phyloP scores from a whole-genome alignment of 163 green algal species.

The Scenedesmus sp. region DNA sequence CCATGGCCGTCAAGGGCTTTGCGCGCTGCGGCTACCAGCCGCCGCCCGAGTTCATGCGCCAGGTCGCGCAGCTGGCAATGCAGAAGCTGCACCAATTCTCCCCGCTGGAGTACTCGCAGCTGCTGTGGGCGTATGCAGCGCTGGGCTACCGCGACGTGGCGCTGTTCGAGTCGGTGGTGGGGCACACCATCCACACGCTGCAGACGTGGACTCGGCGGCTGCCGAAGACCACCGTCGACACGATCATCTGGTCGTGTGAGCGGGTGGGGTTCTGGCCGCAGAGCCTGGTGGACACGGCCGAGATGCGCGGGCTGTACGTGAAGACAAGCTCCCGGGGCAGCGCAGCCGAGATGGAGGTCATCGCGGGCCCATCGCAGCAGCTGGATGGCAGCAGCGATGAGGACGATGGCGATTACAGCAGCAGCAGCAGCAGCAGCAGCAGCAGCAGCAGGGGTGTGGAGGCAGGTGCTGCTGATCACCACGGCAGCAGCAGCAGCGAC shows the following conservation, averaged over 20 bases:
- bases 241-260: constrained; percentile 32
- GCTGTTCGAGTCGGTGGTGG: constrained; percentile 49
- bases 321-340: constrained; percentile 3
- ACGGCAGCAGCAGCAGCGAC: background rate
- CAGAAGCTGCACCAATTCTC: constrained; percentile 50
- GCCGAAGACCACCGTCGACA: constrained; percentile 50
- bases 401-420: background rate
- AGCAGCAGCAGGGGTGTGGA: constrained; percentile 15
- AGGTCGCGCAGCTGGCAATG: background rate
- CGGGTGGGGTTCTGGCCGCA: constrained; percentile 56
- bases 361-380: background rate
- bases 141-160: constrained; percentile 47
- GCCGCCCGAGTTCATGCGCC: constrained; percentile 44
- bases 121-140: constrained; percentile 53
- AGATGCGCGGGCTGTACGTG: constrained; percentile 46
- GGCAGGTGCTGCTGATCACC: background rate
- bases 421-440: background rate
- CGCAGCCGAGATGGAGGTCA: background rate
- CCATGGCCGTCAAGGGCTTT: constrained; percentile 47
- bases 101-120: constrained; percentile 41
- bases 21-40: constrained; percentile 33
- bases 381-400: background rate
- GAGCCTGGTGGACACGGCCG: constrained; percentile 42
- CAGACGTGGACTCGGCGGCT: background rate
- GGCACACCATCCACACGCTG: constrained; percentile 1